Evolutionary conservation across 495 filamentous ascomycete species (phyloP).

Genomic region (Aspergillus baeticus): DNA sequence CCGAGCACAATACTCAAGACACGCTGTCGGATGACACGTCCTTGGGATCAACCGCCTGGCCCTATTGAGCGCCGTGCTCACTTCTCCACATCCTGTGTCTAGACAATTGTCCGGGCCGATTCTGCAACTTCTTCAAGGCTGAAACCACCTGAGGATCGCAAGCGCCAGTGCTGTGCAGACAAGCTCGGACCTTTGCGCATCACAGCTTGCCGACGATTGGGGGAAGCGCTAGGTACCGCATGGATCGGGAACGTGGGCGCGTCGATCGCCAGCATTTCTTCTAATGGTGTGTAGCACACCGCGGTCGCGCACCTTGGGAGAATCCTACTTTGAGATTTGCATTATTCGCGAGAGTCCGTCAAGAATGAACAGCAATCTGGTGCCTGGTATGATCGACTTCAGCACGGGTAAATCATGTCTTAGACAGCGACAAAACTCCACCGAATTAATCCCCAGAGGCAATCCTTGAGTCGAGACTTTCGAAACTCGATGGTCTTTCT

Average conservation of each 20-base stretch:
- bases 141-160: slow-evolving; percentile 1
- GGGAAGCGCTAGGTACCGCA: not conserved
- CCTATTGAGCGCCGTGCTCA: not conserved
- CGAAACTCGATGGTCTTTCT: not conserved
- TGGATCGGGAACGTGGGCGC: slow-evolving; percentile 9
- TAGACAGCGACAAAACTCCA: not conserved
- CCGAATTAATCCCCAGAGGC: not conserved
- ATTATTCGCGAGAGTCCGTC: too few relatives aligned
- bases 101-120: slow-evolving; percentile 5
- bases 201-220: not conserved
- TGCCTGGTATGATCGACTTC: too few relatives aligned
- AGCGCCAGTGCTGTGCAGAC: slow-evolving; percentile 19
- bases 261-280: slow-evolving; percentile 13
- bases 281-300: too few relatives aligned
- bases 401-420: too few relatives aligned
- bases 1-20: not conserved
- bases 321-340: too few relatives aligned
- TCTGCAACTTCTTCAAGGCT: slow-evolving; percentile 5
- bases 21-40: not conserved
- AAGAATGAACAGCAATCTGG: too few relatives aligned
- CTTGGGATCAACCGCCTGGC: not conserved
- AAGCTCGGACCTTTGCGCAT: slow-evolving; percentile 15
- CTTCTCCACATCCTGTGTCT: slow-evolving; percentile 5
- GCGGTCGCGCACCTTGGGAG: too few relatives aligned
- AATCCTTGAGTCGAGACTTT: not conserved